Base-by-base conservation (phyloP, 345 rosid species). In the Salix arbutifolia region DNA sequence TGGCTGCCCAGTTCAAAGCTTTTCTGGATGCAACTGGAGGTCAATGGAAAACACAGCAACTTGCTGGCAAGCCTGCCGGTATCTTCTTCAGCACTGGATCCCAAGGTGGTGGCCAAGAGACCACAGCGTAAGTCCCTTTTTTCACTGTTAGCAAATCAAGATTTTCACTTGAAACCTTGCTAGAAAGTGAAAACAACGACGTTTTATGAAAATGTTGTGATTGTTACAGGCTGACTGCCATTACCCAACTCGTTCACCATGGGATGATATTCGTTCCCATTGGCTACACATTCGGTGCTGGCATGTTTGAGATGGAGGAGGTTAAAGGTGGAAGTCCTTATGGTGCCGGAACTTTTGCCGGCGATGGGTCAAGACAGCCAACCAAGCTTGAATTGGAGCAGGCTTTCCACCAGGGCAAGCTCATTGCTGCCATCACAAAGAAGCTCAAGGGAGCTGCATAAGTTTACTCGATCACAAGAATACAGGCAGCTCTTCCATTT, bases 101-200 rank as follows among this genome's bases (percentile, higher is more conserved):
- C 74, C 97, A 94, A 85, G 98, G 98, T 42, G 98, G 98, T 64
- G 98, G 98, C 66, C 98, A 94, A 74, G 98, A 94, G 85, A 94
- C 98, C 40, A 94, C 98, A 12, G 89, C 98, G 97, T 94, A 81
- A 86, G 93, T 74, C 69, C 65, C 67, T n/a, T 60, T 21, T 33
- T 44, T n/a, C 28, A 30, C n/a, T 17, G 0, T 66, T 30, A 9
- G 19, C 67, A 26, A 69, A 17, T 21, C 18, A 18, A 26, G 14
- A 25, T 48, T 4, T 16, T 26, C 69, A 65, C n/a, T 38, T 3
- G 9, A 23, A 30, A 42, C 46, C 64, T 1, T 16, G 6, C 17
- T 3, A 70, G 26, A 50, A 28, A 33, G 26, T 25, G 42, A 72
- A 53, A 66, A 11, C 70, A 69, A 71, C 42, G 1, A 18, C n/a